These are phyloP conservation scores for Colletotrichum sidae DNA, from an alignment of 2,329 filamentous ascomycete species.

Conservation along the genomic window DNA sequence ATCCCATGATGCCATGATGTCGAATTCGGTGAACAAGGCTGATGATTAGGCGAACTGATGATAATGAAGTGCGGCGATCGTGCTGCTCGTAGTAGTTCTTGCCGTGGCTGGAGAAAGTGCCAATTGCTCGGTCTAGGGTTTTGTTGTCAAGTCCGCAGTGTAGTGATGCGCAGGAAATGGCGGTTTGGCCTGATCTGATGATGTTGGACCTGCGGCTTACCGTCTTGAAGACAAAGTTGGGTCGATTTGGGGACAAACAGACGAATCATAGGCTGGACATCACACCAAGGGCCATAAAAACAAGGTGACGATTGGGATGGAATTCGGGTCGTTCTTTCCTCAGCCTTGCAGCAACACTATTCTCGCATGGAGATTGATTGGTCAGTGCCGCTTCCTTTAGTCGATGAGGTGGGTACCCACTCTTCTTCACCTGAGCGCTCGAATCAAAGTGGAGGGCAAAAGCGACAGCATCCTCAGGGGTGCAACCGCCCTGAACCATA, in stretches of 20 bases:
- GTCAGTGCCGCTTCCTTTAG: constrained; percentile 4
- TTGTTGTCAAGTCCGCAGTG: too few species aligned
- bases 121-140: too few species aligned
- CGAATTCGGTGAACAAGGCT: too few species aligned
- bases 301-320: neutral
- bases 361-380: constrained; percentile 18
- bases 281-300: constrained; percentile 8
- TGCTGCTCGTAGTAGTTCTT: too few species aligned
- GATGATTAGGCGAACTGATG: too few species aligned
- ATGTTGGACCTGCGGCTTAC: too few species aligned
- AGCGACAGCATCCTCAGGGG: constrained; percentile 13
- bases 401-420: constrained; percentile 8
- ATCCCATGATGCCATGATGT: constrained; percentile 65
- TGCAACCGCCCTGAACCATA: neutral
- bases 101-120: too few species aligned
- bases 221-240: too few species aligned
- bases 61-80: too few species aligned
- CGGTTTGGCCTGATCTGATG: too few species aligned
- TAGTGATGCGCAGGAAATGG: too few species aligned
- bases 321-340: constrained; percentile 24
- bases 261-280: neutral
- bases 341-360: constrained; percentile 33
- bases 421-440: neutral
- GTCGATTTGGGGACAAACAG: too few species aligned
- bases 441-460: constrained; percentile 14